Conservation (phyloP, 2,329 filamentous ascomycete genomes). For the Fusarium temperatum region DNA sequence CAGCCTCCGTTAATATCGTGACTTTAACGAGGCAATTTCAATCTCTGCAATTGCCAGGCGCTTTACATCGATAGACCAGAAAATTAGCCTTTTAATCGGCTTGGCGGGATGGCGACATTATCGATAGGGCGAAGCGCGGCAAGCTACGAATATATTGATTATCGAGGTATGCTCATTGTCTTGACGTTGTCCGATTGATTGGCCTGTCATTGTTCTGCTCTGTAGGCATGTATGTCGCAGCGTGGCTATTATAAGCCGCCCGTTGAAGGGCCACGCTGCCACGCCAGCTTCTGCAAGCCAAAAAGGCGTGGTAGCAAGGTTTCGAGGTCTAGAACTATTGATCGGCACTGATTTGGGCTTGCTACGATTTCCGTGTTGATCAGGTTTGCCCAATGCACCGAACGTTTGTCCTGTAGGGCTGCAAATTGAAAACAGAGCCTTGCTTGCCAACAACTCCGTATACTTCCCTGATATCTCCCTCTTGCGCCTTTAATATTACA, state of each 20-base stretch:
- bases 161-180: conserved; percentile 18
- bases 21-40: conserved; percentile 27
- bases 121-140: conserved; percentile 32
- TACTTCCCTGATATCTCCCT: not conserved
- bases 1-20: not conserved
- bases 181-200: conserved; percentile 1
- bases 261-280: conserved; percentile 13
- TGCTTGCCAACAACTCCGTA: not conserved
- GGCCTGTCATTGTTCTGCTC: conserved; percentile 2
- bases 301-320: not conserved
- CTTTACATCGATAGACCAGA: conserved; percentile 28
- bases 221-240: not conserved
- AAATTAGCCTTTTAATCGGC: conserved; percentile 28
- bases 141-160: conserved; percentile 3
- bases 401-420: not conserved
- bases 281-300: conserved; percentile 11
- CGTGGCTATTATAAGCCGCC: not conserved
- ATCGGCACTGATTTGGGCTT: conserved; percentile 20
- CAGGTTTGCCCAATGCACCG: not conserved
- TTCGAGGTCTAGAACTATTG: conserved; percentile 32
- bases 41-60: conserved; percentile 8
- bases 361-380: conserved; percentile 8
- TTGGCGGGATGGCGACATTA: conserved; percentile 35
- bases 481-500: not conserved
- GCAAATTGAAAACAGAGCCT: not conserved